Base-by-base conservation (phyloP, 331 rosid genomes). In the Erythrophleum ivorense region DNA sequence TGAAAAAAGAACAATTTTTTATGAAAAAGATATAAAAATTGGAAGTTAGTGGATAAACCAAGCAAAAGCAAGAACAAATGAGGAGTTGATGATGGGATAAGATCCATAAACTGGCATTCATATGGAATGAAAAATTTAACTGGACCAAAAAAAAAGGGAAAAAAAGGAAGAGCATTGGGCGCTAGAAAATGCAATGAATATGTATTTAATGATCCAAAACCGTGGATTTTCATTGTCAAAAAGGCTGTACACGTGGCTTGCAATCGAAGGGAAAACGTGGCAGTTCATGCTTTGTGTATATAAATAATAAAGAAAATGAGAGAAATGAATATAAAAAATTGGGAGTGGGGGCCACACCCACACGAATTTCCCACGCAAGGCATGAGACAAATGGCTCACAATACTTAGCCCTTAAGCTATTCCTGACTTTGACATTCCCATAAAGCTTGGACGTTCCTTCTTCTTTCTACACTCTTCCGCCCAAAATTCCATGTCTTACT, bases 201-300 rank as follows among this genome's bases (percentile, higher is more conserved):
- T n/a, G n/a, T n/a, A 74, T 60, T 62, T 21, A 70, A 69, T 43
- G 46, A 46, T 70, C 36, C 18, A 18, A 5, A 53, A 33, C 71
- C 81, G 48, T 73, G 38, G 13, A 59, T 49, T 50, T 86, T 70
- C 24, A 48, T 59, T 64, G 87, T 62, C 45, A 18, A 49, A 4
- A 33, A 50, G 57, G 81, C 34, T 14, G 31, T 55, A 82, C 88
- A 82, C 89, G 88, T 79, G 82, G 68, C 63, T 66, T 49, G 70
- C 81, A 58, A 11, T 73, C 16, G n/a, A 16, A 13, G 59, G 24
- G 43, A 53, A 55, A 79, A 70, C 87, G 87, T 89, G 90, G 84
- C 90, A 66, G 79, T 54, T 49, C 54, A 11, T 41, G 62, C 63
- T 71, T 75, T 71, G 18, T n/a, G 31, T 19, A 48, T 16, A 5